These are phyloP conservation scores for Lyophyllum semitale DNA, from an alignment of 768 basidiomycete genomes.

Conservation along the genomic window DNA sequence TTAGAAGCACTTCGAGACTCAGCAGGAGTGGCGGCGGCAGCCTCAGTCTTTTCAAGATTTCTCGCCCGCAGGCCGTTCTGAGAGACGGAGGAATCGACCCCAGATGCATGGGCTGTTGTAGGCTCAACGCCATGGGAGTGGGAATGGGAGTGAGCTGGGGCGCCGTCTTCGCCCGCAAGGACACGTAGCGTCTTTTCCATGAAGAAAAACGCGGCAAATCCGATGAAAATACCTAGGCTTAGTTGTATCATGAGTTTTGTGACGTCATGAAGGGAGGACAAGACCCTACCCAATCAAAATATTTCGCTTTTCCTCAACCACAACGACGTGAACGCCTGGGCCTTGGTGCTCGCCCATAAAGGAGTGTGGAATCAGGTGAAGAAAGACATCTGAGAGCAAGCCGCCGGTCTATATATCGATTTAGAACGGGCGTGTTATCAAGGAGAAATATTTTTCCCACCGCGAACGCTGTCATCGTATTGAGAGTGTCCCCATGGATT, in stretches of 20 bases:
- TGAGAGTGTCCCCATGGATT: constrained; percentile 81
- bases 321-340: constrained; percentile 70
- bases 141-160: constrained; percentile 58
- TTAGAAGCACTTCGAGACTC: constrained; percentile 31
- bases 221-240: constrained; percentile 80
- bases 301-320: constrained; percentile 91
- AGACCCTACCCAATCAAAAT: constrained; percentile 78
- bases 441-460: constrained; percentile 41
- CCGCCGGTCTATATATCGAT: constrained; percentile 68
- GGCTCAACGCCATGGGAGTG: constrained; percentile 53
- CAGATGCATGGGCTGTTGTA: constrained; percentile 44
- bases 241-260: background rate
- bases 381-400: constrained; percentile 88
- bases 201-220: constrained; percentile 89
- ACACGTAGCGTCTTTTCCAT: constrained; percentile 92
- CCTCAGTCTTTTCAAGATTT: constrained; percentile 31
- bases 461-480: constrained; percentile 94
- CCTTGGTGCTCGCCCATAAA: constrained; percentile 89
- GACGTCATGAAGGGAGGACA: background rate
- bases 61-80: constrained; percentile 55
- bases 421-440: constrained; percentile 9
- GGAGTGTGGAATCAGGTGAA: constrained; percentile 89
- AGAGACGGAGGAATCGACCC: constrained; percentile 38
- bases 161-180: constrained; percentile 62
- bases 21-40: constrained; percentile 13